These are phyloP conservation scores for Umbelopsis isabellina DNA, from an alignment of 192 early-diverging fungal species.

Conservation along the genomic window DNA sequence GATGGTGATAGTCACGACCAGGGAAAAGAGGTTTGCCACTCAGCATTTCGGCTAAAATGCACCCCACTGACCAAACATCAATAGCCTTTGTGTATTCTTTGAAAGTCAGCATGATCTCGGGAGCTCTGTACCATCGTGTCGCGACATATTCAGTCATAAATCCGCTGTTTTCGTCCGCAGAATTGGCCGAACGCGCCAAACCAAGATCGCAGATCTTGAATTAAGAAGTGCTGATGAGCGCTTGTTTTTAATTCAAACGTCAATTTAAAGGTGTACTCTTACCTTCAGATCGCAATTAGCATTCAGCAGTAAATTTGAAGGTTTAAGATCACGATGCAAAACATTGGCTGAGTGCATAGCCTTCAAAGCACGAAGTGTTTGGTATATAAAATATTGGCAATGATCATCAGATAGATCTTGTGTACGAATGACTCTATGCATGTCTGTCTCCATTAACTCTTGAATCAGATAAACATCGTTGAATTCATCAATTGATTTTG, in stretches of 20 bases:
- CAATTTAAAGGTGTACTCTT: neutral
- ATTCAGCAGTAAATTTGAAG: constrained; percentile 86
- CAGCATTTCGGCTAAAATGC: constrained; percentile 86
- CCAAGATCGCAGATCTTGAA: constrained; percentile 97
- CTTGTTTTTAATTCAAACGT: neutral
- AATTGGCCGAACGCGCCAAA: constrained; percentile 88
- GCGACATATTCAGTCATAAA: constrained; percentile 98
- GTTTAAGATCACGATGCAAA: constrained; percentile 97
- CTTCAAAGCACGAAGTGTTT: constrained; percentile 95
- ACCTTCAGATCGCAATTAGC: constrained; percentile 91
- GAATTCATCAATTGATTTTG: constrained; percentile 77
- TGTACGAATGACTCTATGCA: constrained; percentile 95
- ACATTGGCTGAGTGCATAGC: constrained; percentile 99
- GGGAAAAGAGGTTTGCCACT: constrained; percentile 82
- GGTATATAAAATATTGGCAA: constrained; percentile 99
- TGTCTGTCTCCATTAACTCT: constrained; percentile 99
- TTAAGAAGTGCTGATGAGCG: neutral
- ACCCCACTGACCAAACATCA: constrained; percentile 92
- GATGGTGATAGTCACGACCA: constrained; percentile 92
- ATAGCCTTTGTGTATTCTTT: constrained; percentile 99
- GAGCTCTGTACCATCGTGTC: constrained; percentile 93
- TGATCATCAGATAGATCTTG: constrained; percentile 96
- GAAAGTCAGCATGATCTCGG: constrained; percentile 96
- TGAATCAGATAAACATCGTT: constrained; percentile 96
- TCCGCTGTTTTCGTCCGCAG: constrained; percentile 77